Evolutionary conservation across 495 filamentous ascomycete genomes (phyloP).

Genomic region (Lineolata rhizophorae): DNA sequence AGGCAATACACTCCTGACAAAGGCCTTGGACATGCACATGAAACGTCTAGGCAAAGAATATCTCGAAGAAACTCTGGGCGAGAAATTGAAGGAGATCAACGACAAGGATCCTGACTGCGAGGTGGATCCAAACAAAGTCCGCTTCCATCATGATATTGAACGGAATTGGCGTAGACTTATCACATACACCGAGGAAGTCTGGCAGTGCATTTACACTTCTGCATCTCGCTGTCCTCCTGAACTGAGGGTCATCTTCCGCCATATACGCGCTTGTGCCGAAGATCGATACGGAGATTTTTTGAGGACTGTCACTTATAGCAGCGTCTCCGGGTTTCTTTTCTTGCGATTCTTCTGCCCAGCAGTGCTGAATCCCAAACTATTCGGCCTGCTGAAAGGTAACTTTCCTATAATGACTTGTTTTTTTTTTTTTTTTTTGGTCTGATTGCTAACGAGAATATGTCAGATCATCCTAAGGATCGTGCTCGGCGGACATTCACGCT

Average conservation of each 20-base stretch:
- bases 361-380: slow-evolving; percentile 88
- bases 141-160: slow-evolving; percentile 48
- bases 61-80: slow-evolving; percentile 66
- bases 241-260: slow-evolving; percentile 69
- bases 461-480: slow-evolving; percentile 65
- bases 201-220: slow-evolving; percentile 59
- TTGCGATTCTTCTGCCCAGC: slow-evolving; percentile 91
- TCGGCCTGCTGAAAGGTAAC: slow-evolving; percentile 66
- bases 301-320: slow-evolving; percentile 81
- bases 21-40: slow-evolving; percentile 89
- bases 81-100: slow-evolving; percentile 69
- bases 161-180: slow-evolving; percentile 72
- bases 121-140: slow-evolving; percentile 65
- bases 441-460: too few species aligned
- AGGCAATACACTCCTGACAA: slow-evolving; percentile 86
- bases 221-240: slow-evolving; percentile 59
- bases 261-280: slow-evolving; percentile 82
- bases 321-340: slow-evolving; percentile 92
- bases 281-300: slow-evolving; percentile 94
- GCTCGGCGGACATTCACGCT: slow-evolving; percentile 85
- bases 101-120: slow-evolving; percentile 80
- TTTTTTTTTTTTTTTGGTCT: too few species aligned
- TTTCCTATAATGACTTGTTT: too few species aligned
- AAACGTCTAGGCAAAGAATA: slow-evolving; percentile 85
- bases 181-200: slow-evolving; percentile 54